Percentiles rank a stretch among this genome's conserved stretches.
Conservation (phyloP, 2,329 filamentous ascomycete species). For the Atkinsonella texensis region DNA sequence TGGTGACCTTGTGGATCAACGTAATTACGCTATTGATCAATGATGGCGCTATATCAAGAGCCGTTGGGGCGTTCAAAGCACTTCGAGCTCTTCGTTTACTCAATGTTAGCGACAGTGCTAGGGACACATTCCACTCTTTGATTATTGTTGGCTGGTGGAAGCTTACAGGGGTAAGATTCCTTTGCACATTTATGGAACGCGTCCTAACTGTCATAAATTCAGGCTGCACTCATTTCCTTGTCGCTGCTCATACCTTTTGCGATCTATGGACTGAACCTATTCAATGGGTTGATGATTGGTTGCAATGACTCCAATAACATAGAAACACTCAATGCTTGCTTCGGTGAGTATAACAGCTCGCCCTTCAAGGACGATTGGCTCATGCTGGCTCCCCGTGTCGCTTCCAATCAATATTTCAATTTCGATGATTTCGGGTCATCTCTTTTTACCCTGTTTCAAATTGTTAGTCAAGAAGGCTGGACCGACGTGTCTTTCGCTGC, state of each 20-base stretch:
- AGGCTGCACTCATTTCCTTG: conserved; percentile 83
- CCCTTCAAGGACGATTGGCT: conserved; percentile 68
- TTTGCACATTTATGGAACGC: neutral
- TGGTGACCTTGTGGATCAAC: conserved; percentile 92
- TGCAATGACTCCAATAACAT: conserved; percentile 60
- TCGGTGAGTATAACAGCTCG: conserved; percentile 66
- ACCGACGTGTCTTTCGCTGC: conserved; percentile 79
- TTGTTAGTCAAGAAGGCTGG: conserved; percentile 98
- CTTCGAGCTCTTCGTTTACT: conserved; percentile 80
- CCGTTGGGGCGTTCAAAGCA: conserved; percentile 94
- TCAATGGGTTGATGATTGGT: conserved; percentile 64
- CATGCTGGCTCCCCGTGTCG: conserved; percentile 70
- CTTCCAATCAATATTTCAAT: conserved; percentile 71
- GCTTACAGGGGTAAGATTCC: conserved; percentile 58
- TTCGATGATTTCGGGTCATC: conserved; percentile 94
- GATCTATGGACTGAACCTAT: conserved; percentile 88
- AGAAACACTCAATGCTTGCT: conserved; percentile 57
- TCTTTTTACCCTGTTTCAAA: conserved; percentile 94
- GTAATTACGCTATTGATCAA: conserved; percentile 72
- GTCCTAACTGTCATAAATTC: conserved; percentile 8
- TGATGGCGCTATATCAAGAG: conserved; percentile 75
- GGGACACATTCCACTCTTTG: conserved; percentile 92
- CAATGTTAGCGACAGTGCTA: conserved; percentile 90
- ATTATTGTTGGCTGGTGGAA: conserved; percentile 94
- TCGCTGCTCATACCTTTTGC: conserved; percentile 93